phyloP scores from a whole-genome alignment of 352 stramenopile genomes.

The Pythium rhizo-oryzae region DNA sequence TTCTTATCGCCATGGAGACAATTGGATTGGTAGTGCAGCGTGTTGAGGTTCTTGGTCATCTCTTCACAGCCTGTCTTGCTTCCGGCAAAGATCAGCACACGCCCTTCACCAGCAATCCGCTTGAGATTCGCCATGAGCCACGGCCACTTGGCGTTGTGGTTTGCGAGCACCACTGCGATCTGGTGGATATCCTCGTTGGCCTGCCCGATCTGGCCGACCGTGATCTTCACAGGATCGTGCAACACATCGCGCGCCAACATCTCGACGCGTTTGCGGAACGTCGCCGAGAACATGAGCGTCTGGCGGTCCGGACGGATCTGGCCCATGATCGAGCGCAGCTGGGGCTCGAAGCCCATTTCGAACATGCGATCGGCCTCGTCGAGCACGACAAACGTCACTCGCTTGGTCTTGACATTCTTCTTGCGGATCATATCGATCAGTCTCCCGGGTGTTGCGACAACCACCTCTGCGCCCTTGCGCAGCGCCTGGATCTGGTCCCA shows the following conservation, averaged over 20 bases:
- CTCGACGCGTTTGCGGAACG: conserved; percentile 76
- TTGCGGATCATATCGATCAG: conserved; percentile 88
- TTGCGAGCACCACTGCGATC: conserved; percentile 71
- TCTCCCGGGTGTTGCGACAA: conserved; percentile 78
- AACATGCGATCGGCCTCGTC: conserved; percentile 91
- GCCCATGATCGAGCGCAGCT: conserved; percentile 79
- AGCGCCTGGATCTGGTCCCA: conserved; percentile 84
- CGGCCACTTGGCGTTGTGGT: conserved; percentile 82
- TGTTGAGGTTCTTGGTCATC: conserved; percentile 70
- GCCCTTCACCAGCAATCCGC: conserved; percentile 61
- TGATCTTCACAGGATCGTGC: conserved; percentile 79
- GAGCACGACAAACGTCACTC: conserved; percentile 87
- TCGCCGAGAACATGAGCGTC: conserved; percentile 89
- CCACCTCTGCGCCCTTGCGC: conserved; percentile 70
- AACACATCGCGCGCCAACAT: conserved; percentile 80
- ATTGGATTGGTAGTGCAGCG: conserved; percentile 34
- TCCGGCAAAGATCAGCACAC: conserved; percentile 85
- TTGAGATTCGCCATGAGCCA: conserved; percentile 79
- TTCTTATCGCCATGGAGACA: conserved; percentile 85
- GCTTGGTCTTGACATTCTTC: conserved; percentile 56
- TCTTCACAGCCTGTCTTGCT: conserved; percentile 88
- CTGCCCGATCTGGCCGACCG: conserved; percentile 76
- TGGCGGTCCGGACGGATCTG: conserved; percentile 86
- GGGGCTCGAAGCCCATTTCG: conserved; percentile 88
- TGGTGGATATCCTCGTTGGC: conserved; percentile 92